A percentile compares a stretch with the other conserved stretches of the same genome.
Conservation (phyloP, 768 basidiomycete species). For the Galerina sulciceps region DNA sequence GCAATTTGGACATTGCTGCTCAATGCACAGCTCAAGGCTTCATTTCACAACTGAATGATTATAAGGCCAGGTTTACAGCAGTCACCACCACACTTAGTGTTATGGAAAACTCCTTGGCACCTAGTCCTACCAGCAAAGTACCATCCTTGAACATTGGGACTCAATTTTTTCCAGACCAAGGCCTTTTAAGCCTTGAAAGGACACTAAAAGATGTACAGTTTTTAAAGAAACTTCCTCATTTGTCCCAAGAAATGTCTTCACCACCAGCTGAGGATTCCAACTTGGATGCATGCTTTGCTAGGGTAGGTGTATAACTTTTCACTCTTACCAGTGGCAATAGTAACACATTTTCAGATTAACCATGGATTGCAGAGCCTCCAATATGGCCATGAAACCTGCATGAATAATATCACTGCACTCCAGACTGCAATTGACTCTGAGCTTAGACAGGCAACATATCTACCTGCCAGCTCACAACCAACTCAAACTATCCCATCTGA, state of each 20-base stretch:
- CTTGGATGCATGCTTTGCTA: neutral
- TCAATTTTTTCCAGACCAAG: neutral
- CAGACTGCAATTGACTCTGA: neutral
- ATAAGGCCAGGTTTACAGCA: too few relatives aligned
- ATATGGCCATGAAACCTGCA: neutral
- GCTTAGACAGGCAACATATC: neutral
- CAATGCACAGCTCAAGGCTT: too few relatives aligned
- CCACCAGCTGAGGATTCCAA: neutral
- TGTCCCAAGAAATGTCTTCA: neutral
- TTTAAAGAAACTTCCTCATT: neutral
- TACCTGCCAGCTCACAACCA: neutral
- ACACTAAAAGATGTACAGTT: neutral
- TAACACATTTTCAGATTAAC: neutral
- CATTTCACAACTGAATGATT: too few relatives aligned
- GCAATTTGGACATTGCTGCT: too few relatives aligned
- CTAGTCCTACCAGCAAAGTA: too few relatives aligned
- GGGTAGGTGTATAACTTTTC: neutral
- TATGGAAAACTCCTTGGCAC: too few relatives aligned
- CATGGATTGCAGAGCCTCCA: neutral
- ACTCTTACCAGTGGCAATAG: neutral
- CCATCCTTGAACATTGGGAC: neutral
- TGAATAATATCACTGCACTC: neutral
- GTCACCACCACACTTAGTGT: too few relatives aligned
- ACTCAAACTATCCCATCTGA: neutral
- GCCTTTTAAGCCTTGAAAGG: neutral